A percentile compares a stretch with the other conserved stretches of the same genome.
phyloP scores from a whole-genome alignment of 148 eudicot genomes.

The Silene conica region DNA sequence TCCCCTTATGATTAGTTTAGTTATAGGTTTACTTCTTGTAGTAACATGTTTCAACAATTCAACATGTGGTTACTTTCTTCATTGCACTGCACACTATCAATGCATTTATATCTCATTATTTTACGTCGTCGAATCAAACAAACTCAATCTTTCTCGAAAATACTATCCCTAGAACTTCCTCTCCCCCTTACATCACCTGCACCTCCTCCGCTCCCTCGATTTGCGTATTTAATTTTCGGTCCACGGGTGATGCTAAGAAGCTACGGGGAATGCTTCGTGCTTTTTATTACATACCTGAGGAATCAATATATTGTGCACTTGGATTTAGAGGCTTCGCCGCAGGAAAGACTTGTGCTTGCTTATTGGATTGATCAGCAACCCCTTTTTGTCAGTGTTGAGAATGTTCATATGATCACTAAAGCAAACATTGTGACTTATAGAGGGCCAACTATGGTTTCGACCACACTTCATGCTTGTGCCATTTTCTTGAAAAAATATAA shows the following conservation, averaged over 20 bases:
- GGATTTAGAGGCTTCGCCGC: constrained; percentile 72
- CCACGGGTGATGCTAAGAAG: constrained; percentile 74
- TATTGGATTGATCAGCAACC: constrained; percentile 50
- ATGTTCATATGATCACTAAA: constrained; percentile 75
- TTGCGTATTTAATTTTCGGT: constrained; percentile 89
- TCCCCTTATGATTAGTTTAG: constrained; percentile 56
- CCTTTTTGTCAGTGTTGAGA: constrained; percentile 53
- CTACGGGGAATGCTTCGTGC: constrained; percentile 75
- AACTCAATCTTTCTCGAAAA: constrained; percentile 42
- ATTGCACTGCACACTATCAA: constrained; percentile 43
- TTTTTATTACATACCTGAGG: constrained; percentile 70
- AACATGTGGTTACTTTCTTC: constrained; percentile 72
- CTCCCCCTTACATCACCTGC: constrained; percentile 42
- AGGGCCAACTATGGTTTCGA: too few species aligned
- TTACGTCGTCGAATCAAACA: constrained; percentile 36
- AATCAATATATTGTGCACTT: constrained; percentile 82
- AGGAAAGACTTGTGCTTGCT: constrained; percentile 72
- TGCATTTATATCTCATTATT: constrained; percentile 48
- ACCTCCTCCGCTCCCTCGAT: constrained; percentile 55
- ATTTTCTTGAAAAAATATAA: too few species aligned
- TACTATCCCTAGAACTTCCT: constrained; percentile 29
- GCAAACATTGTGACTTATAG: too few species aligned
- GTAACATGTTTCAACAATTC: constrained; percentile 75
- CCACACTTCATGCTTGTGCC: too few species aligned
- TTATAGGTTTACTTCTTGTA: constrained; percentile 61